Evolutionary conservation across 257 asterid species (phyloP), one percentile per base, ranked within the genome.

Genomic region (Plantago ovata): DNA sequence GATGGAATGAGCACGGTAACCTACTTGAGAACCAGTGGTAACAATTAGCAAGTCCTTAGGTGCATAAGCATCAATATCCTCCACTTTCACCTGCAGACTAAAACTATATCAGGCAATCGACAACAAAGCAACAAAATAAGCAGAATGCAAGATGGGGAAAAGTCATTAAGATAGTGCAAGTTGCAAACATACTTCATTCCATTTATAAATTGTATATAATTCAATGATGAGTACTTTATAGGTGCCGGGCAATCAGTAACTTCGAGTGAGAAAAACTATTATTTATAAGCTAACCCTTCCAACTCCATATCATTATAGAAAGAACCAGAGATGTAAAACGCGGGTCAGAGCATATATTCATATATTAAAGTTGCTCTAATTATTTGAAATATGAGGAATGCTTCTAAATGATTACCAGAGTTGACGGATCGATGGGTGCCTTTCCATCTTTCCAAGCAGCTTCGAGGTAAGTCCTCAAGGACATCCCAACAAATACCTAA

Each of bases 361-460:
- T 24, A 56, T 33, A 46, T 47, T 43, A 58, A 41, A 52, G 60
- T 8, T 46, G 53, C 44, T 46, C 33, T 38, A 46, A 4, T 23
- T 56, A 47, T 50, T 40, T 19, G 55, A 58, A 63, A 47, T 46
- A 56, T 65, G 20, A 38, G 36, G 42, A 61, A 73, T 47, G 51
- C 45, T 33, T 38, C 41, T 48, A 61, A 56, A 67, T 39, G 50
- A 69, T 80, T 84, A 93, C 99, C 99, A 93, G 84, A 57, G 97
- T 84, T 63, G 97, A 93, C 68, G 99, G 99, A 81, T 93, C 99
- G 53, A 93, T 86, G 19, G 97, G 96, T 46, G 99, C 95, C 72
- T 84, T 89, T 68, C 99, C 97, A 75, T 86, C 99, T 81, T 73
- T 93, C 95, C 95, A 93, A 13, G 99, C 97, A 77, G 99, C 99